These are phyloP conservation scores for Microdochium trichocladiopsis DNA, from an alignment of 2,329 filamentous ascomycete genomes.

Conservation along the genomic window DNA sequence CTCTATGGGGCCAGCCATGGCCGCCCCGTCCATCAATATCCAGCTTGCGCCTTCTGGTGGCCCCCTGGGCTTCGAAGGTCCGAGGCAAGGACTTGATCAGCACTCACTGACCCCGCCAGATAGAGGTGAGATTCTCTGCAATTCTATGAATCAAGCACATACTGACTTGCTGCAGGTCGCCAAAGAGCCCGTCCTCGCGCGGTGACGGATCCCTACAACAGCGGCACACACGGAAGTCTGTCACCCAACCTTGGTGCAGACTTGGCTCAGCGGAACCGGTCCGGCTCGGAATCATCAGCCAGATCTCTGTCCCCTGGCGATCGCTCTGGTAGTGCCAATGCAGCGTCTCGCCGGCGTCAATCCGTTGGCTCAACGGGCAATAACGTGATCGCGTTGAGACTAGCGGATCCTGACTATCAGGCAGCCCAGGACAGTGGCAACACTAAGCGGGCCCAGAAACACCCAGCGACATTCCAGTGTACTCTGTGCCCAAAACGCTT, in stretches of 20 bases:
- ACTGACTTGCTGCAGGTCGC: constrained; percentile 30
- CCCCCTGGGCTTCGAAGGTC: constrained; percentile 58
- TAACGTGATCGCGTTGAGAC: constrained; percentile 72
- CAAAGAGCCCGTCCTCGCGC: constrained; percentile 43
- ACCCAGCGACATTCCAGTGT: constrained; percentile 96
- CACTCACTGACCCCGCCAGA: constrained; percentile 82
- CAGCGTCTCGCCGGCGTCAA: constrained; percentile 45
- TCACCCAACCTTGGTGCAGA: constrained; percentile 45
- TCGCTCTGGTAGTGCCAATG: constrained; percentile 37
- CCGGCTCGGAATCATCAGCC: constrained; percentile 31
- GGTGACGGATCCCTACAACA: constrained; percentile 54
- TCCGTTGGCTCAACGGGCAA: constrained; percentile 58
- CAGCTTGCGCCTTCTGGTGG: constrained; percentile 76
- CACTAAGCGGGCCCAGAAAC: constrained; percentile 86
- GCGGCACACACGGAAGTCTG: constrained; percentile 32
- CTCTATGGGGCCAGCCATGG: constrained; percentile 65
- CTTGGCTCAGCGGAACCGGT: constrained; percentile 28
- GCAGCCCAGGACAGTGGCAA: constrained; percentile 53
- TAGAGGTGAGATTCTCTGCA: constrained; percentile 40
- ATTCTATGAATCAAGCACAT: constrained; percentile 2
- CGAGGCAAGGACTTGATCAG: constrained; percentile 58
- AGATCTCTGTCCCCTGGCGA: constrained; percentile 52
- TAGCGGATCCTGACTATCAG: constrained; percentile 83
- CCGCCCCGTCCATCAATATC: constrained; percentile 90
- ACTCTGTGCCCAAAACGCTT: constrained; percentile 90